These are phyloP conservation scores for Penicillium sp. DNA, from an alignment of 2,329 filamentous ascomycete genomes.

Conservation along the genomic window DNA sequence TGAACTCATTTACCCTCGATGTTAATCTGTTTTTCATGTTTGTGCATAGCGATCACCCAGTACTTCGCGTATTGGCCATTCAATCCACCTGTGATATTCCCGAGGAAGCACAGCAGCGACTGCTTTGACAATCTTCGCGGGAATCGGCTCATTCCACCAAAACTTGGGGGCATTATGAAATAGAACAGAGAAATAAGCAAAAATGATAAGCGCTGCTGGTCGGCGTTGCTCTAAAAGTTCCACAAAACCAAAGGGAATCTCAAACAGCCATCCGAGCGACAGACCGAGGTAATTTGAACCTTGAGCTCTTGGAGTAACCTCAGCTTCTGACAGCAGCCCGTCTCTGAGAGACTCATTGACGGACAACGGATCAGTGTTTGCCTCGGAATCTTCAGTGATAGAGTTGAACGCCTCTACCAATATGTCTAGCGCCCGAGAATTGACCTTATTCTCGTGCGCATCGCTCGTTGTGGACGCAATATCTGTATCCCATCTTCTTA, in stretches of 20 bases:
- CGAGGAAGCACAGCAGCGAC: background rate
- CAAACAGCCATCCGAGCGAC: background rate
- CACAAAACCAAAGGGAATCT: background rate
- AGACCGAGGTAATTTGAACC: background rate
- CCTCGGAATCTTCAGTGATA: background rate
- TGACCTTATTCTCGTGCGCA: background rate
- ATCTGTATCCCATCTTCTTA: background rate
- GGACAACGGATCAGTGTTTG: background rate
- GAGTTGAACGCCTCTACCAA: background rate
- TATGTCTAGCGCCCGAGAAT: background rate
- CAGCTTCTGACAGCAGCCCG: background rate
- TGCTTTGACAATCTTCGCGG: background rate
- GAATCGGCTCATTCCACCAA: slow-evolving; percentile 3
- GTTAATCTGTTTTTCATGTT: background rate
- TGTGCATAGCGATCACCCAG: background rate
- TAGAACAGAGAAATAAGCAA: background rate
- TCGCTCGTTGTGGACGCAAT: background rate
- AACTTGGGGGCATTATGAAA: background rate
- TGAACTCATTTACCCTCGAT: background rate
- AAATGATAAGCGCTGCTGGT: slow-evolving; percentile 1
- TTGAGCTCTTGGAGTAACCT: background rate
- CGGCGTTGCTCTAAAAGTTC: background rate
- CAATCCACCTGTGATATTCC: background rate
- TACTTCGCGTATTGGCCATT: background rate
- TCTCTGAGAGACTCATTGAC: background rate